A percentile compares a stretch with the other conserved stretches of the same genome.
phyloP scores from a whole-genome alignment of 345 rosid species.

The Salix purpurea region DNA sequence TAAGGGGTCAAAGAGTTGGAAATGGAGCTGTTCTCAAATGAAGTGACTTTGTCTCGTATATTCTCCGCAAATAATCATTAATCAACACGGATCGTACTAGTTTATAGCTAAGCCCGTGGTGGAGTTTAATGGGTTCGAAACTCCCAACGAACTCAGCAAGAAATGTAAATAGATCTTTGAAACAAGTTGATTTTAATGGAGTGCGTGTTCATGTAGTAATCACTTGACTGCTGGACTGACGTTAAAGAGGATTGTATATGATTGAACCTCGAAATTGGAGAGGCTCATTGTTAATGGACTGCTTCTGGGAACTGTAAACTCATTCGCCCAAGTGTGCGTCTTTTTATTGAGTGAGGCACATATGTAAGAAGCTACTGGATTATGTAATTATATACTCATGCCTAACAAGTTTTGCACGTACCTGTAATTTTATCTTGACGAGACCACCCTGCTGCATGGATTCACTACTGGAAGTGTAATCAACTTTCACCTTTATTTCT shows the following conservation, averaged over 20 bases:
- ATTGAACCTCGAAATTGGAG: background rate
- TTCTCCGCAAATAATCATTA: background rate
- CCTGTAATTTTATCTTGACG: too few species aligned
- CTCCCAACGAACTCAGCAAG: background rate
- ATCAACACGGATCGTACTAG: background rate
- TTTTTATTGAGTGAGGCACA: background rate
- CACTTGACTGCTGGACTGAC: background rate
- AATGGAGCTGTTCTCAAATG: background rate
- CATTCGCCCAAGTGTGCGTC: background rate
- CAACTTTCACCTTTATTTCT: too few species aligned
- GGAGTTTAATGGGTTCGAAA: background rate
- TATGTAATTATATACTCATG: too few species aligned
- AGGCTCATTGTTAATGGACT: background rate
- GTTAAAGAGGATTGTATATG: background rate
- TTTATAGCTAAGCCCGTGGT: too few species aligned
- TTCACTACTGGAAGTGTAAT: too few species aligned
- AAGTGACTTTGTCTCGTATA: background rate
- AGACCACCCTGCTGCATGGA: too few species aligned
- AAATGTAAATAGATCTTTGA: background rate
- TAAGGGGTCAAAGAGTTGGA: background rate
- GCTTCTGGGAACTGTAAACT: slow-evolving; percentile 7
- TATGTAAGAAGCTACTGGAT: too few species aligned
- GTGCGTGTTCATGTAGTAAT: background rate
- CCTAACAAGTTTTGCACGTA: too few species aligned
- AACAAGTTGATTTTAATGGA: background rate